Base-by-base conservation (phyloP, 345 rosid species). In the Gossypium ekmanianum region DNA sequence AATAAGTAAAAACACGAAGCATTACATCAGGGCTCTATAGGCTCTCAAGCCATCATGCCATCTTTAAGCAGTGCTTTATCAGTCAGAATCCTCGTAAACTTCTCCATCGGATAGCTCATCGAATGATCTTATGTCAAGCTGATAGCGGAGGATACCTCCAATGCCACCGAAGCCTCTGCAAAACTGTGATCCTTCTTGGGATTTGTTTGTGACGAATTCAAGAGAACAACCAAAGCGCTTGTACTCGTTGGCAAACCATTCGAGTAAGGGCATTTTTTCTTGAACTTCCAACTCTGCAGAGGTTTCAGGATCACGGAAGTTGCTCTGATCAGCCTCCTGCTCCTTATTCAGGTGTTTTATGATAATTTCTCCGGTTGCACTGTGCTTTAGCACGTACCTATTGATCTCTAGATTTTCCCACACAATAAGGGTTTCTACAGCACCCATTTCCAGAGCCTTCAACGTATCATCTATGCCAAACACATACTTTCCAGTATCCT, bases 211-310 rank as follows among this genome's bases (percentile, higher is more conserved):
- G 74, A 94, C 93, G 69, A 94, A 92, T 77, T 94, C 94, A 29
- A 94, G 89, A 0, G 86, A 80, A 72, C 98, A 94, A 43, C 98
- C 98, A 57, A 90, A 94, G 29, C 85, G 82, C 85, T 86, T 90
- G 88, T 91, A 91, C 81, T 91, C 97, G 10, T 90, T 89, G 27
- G 97, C 98, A 83, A 94, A 91, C 98, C 97, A 92, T 73, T 94
- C 98, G 0, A 94, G 96, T 14, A 94, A 76, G 16, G 96, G 85
- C 84, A 79, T 68, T 85, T 94, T 94, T 11, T 94, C 97, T 74
- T 84, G 91, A 67, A 88, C 91, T 73, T 91, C 98, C 73, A 90
- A 77, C 83, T 93, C 97, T 0, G 84, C 91, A 22, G 88, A 77
- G 14, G 84, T 83, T 55, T 78, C 80, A 12, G 88, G 18, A 66